Evolutionary conservation across 352 stramenopile species (phyloP), one percentile per base, ranked within the genome.

Genomic region (Discostella stelligera): DNA sequence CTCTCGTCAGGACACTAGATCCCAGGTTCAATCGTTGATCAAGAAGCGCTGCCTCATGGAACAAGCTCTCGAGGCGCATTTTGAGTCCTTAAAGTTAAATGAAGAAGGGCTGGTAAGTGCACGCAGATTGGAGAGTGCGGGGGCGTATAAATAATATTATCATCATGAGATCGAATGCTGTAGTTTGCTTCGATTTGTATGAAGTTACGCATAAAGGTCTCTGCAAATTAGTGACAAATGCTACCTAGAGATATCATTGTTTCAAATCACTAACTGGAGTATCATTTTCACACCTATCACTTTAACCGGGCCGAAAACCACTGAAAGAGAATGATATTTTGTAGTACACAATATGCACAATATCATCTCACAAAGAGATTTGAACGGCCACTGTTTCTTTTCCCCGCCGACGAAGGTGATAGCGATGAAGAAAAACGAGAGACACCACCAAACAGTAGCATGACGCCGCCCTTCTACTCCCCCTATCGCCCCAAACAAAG

Each of bases 31-130:
- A 41, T 52, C 25, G 3, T 46, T 91, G 21, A 23, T 75, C 4
- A 54, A 39, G 14, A 61, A 60, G 37, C 80, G 82, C 7, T 50
- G 50, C 48, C 10, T 70, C 2, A 87, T 93, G 83, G 79, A 89
- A 74, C 59, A 66, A 52, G 67, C 83, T 25, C 56, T 93, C 7
- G 39, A 83, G 41, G 74, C 63, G n/a, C 69, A 91, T 69, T 89
- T 89, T 71, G 62, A 83, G 30, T 53, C 53, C 4, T 70, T 88
- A 44, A 82, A 84, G 64, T 73, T 86, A 0, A 89, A 76, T 65
- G 87, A 93, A 71, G 68, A 80, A 32, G 87, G 87, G 52, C 21
- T 87, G 50, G 49, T 46, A 20, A 90, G 82, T 77, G 85, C 85
- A 39, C 55, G 87, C 41, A 74, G 66, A 44, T 63, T 83, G 41